A percentile compares a stretch with the other conserved stretches of the same genome.
Conservation (phyloP, 1,284 basidiomycete genomes). For the Filobasidium uniguttulatum region DNA sequence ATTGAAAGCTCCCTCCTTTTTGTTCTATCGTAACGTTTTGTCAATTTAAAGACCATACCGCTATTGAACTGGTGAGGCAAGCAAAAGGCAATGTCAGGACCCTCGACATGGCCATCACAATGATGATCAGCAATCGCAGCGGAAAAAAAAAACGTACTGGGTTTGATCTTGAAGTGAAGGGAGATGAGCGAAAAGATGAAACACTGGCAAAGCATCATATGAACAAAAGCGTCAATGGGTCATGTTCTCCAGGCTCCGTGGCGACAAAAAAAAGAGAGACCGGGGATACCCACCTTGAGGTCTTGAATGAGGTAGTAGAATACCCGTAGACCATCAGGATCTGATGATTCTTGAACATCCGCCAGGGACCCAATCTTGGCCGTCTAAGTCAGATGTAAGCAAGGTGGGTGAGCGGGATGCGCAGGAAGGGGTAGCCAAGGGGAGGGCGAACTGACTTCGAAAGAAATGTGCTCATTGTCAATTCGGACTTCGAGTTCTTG, state of each 20-base stretch:
- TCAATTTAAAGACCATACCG: no score
- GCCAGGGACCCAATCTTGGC: slow-evolving; percentile 94
- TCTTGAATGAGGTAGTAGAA: slow-evolving; percentile 99
- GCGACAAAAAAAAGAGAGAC: background rate
- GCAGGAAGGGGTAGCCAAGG: background rate
- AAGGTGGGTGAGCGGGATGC: background rate
- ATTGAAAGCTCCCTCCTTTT: no score
- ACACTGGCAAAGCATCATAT: slow-evolving; percentile 47
- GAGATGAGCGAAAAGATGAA: slow-evolving; percentile 95
- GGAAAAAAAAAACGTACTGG: slow-evolving; percentile 45
- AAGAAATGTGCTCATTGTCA: slow-evolving; percentile 91
- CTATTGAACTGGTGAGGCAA: no score
- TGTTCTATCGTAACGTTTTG: no score
- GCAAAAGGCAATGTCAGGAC: no score
- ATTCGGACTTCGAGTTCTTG: slow-evolving; percentile 92
- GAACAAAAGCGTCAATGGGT: background rate
- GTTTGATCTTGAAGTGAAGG: slow-evolving; percentile 99
- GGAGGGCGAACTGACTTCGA: slow-evolving; percentile 55
- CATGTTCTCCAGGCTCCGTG: background rate
- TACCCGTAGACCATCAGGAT: slow-evolving; percentile 93
- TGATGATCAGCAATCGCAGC: no score
- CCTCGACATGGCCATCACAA: no score
- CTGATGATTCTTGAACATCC: slow-evolving; percentile 92
- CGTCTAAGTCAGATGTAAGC: slow-evolving; percentile 46
- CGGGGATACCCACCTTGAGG: slow-evolving; percentile 53